These are phyloP conservation scores for Globisporangium irregulare DNA, from an alignment of 352 stramenopile species.

Conservation along the genomic window DNA sequence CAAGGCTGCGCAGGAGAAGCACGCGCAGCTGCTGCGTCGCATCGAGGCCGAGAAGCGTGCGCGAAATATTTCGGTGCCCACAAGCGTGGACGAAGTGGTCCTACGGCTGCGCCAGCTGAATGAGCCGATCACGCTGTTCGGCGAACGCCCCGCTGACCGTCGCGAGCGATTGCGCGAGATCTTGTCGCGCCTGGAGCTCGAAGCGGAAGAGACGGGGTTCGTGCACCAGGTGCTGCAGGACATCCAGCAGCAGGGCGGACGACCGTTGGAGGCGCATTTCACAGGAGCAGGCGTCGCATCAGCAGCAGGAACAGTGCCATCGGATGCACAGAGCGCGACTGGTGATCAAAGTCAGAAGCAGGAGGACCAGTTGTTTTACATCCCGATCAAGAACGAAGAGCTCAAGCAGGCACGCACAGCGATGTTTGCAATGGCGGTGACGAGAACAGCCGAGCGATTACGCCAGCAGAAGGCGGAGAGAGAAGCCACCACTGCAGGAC, in stretches of 20 bases:
- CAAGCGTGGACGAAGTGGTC: slow-evolving; percentile 90
- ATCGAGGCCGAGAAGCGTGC: slow-evolving; percentile 92
- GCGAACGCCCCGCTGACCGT: slow-evolving; percentile 93
- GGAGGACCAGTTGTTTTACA: slow-evolving; percentile 84
- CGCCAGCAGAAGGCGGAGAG: slow-evolving; percentile 50
- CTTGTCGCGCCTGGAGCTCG: slow-evolving; percentile 77
- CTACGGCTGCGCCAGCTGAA: slow-evolving; percentile 86
- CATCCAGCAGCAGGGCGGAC: slow-evolving; percentile 39
- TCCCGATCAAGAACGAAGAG: slow-evolving; percentile 65
- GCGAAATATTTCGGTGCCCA: slow-evolving; percentile 91
- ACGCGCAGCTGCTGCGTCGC: slow-evolving; percentile 78
- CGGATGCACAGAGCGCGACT: slow-evolving; percentile 7
- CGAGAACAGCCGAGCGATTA: slow-evolving; percentile 52
- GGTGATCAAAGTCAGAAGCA: slow-evolving; percentile 24
- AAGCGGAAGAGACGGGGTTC: slow-evolving; percentile 62
- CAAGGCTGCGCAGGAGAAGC: slow-evolving; percentile 80
- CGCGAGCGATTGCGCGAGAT: slow-evolving; percentile 91
- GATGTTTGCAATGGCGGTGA: slow-evolving; percentile 82
- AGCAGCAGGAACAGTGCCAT: slow-evolving; percentile 3
- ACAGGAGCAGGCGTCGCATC: background rate
- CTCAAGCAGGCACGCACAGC: slow-evolving; percentile 81
- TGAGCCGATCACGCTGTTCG: slow-evolving; percentile 94
- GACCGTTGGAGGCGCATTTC: slow-evolving; percentile 20
- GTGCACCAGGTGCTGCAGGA: slow-evolving; percentile 57
- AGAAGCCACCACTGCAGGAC: slow-evolving; percentile 17